These are phyloP conservation scores for Pseudovirgaria hyperparasitica DNA, from an alignment of 2,329 filamentous ascomycete species.

Conservation along the genomic window DNA sequence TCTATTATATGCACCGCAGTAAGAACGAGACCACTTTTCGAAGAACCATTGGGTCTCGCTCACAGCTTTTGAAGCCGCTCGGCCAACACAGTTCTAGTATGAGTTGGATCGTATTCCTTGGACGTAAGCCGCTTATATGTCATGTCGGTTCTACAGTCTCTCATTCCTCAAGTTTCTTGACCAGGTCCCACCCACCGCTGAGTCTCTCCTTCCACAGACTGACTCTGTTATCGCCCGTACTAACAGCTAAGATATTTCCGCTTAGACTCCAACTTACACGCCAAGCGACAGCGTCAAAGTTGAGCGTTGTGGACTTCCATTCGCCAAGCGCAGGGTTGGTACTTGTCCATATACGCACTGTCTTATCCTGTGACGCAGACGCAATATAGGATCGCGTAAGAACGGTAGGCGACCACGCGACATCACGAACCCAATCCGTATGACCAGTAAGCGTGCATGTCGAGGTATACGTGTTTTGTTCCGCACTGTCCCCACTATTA, in stretches of 20 bases:
- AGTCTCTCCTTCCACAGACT: constrained; percentile 98
- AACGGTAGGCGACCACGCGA: constrained; percentile 92
- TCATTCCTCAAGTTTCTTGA: constrained; percentile 90
- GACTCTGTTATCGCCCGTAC: constrained; percentile 90
- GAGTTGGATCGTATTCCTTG: no score
- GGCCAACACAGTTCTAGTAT: no score
- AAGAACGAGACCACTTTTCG: no score
- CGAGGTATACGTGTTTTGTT: constrained; percentile 39
- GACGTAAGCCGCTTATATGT: no score
- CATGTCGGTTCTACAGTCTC: no score
- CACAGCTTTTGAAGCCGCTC: no score
- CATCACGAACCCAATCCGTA: constrained; percentile 92
- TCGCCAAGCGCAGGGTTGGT: constrained; percentile 38
- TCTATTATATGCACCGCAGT: no score
- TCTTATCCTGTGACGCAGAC: constrained; percentile 90
- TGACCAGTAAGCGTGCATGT: constrained; percentile 58
- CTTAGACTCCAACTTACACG: constrained; percentile 96
- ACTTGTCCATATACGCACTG: constrained; percentile 87
- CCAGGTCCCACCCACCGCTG: constrained; percentile 90
- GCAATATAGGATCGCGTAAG: constrained; percentile 95
- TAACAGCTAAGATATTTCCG: constrained; percentile 90
- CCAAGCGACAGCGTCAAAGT: constrained; percentile 86
- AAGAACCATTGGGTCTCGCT: no score
- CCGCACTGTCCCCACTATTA: constrained; percentile 26
- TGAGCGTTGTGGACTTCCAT: constrained; percentile 76